Base-by-base conservation (phyloP, 1,284 basidiomycete species). In the Ceratobasidium sp. region DNA sequence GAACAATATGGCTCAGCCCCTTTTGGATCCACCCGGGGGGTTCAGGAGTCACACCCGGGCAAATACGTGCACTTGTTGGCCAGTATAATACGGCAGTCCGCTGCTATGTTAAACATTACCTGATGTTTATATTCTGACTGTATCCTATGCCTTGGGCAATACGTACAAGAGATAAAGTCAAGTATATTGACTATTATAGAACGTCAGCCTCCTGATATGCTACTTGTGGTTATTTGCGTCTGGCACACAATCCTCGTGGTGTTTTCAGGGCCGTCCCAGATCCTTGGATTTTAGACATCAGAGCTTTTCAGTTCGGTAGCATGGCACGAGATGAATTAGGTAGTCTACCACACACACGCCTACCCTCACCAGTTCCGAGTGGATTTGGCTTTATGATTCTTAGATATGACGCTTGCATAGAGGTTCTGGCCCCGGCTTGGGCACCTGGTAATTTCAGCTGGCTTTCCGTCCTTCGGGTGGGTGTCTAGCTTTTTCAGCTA, bases 291-390 rank as follows among this genome's bases (percentile, higher is more conserved):
- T 56, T n/a, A 39, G n/a, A 39, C 23, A 47, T 42, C 33, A 46
- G 58, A 62, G 58, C 44, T 52, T 19, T 42, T 25, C 11, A 36
- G 11, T 46, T 66, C 44, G 53, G 41, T 50, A 30, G 46, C 30
- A 36, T 36, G 62, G 62, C 62, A 54, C 25, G 50, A 56, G 62
- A 66, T 66, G 62, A 66, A 56, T 64, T 49, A 21, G 36, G 23
- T n/a, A 52, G 25, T 19, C 41, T 13, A 50, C 47, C 47, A 50
- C 21, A 50, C 33, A n/a, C 49, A 54, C 41, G 50, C 62, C 46
- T 46, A 23, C 23, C 39, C 25, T 42, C 42, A 21, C 59, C 46
- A 52, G 60, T 41, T 41, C 33, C 21, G 49, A 64, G 36, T 47
- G 60, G 50, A 33, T 64, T 41, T 64, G 50, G 49, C 49, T 64